These are phyloP conservation scores for Stephanocyclus meneghinianus DNA, from an alignment of 352 stramenopile genomes.

Conservation along the genomic window DNA sequence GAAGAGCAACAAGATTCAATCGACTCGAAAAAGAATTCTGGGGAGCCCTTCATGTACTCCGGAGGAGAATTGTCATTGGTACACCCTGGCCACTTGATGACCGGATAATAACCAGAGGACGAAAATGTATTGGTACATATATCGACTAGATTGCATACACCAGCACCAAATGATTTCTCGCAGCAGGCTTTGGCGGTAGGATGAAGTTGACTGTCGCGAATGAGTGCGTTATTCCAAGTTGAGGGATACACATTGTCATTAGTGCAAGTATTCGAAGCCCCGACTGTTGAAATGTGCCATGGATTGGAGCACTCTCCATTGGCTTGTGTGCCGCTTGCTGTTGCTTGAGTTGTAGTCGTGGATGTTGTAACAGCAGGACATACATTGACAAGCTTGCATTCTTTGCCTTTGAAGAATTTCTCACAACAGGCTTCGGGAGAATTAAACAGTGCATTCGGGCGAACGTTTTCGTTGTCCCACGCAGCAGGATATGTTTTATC, in stretches of 20 bases:
- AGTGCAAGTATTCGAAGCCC: constrained; percentile 1
- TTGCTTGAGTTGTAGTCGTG: not conserved
- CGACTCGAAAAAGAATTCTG: constrained; percentile 9
- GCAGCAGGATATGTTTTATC: not conserved
- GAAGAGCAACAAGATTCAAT: constrained; percentile 14
- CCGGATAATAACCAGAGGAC: constrained; percentile 4
- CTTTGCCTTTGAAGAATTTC: constrained; percentile 1
- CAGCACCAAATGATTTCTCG: not conserved
- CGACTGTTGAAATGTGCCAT: constrained; percentile 8
- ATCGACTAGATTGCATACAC: constrained; percentile 1
- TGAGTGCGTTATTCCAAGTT: not conserved
- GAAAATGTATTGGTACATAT: not conserved
- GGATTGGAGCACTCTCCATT: not conserved
- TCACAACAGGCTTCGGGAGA: not conserved
- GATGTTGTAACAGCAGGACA: not conserved
- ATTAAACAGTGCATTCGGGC: not conserved
- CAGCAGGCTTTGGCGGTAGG: not conserved
- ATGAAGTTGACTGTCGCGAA: not conserved
- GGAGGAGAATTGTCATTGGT: constrained; percentile 14
- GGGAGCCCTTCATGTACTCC: constrained; percentile 10
- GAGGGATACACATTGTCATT: constrained; percentile 2
- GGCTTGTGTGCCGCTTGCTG: not conserved
- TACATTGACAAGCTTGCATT: not conserved
- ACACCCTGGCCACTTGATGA: constrained; percentile 3
- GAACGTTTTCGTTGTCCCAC: not conserved